Base-by-base conservation (phyloP, 768 basidiomycete genomes). In the Sarcodon aspratus region DNA sequence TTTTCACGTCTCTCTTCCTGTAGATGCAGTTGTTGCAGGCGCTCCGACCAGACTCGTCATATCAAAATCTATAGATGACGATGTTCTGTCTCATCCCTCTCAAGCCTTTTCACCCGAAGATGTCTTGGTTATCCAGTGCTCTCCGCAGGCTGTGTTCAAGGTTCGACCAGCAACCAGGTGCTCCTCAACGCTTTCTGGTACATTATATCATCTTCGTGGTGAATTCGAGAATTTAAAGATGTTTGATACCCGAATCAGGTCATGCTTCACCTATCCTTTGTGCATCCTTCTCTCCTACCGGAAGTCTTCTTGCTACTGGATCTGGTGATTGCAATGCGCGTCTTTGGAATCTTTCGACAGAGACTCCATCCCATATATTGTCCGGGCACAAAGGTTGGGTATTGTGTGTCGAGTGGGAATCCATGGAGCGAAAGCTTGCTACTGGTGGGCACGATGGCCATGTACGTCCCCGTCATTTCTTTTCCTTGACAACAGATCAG, bases 381-480 rank as follows among this genome's bases (percentile, higher is more conserved):
- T 66, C 75, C 0, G 96, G 96, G 0, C 96, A 99, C 60, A 80
- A 81, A 55, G 94, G 93, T 0, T 97, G 94, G 95, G 92, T 99
- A 1, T 73, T 98, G 1, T 97, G 92, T 56, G 88, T 93, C 5
- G 96, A 97, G 59, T 99, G 95, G 94, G 93, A 97, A 58, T 87
- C 88, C 0, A 75, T 88, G 72, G 94, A 97, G 60, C 70, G 92
- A 40, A 84, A 82, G 57, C 67, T 98, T 11, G 95, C 94, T 0
- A 92, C 89, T 3, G 96, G 96, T 1, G 93, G 93, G 0, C 85
- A 97, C 59, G 94, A 99, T 63, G 88, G 90, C 13, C 86, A 92
- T 57, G 89, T 92, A 52, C 59, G 73, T 61, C n/a, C 32, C 43
- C 27, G n/a, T 50, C 44, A 45, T 36, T 10, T 4, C 5, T 21